Percentiles rank a stretch among this genome's conserved stretches.
These are phyloP conservation scores for Penicillium sp. DNA, from an alignment of 2,329 filamentous ascomycete species.

Conservation along the genomic window DNA sequence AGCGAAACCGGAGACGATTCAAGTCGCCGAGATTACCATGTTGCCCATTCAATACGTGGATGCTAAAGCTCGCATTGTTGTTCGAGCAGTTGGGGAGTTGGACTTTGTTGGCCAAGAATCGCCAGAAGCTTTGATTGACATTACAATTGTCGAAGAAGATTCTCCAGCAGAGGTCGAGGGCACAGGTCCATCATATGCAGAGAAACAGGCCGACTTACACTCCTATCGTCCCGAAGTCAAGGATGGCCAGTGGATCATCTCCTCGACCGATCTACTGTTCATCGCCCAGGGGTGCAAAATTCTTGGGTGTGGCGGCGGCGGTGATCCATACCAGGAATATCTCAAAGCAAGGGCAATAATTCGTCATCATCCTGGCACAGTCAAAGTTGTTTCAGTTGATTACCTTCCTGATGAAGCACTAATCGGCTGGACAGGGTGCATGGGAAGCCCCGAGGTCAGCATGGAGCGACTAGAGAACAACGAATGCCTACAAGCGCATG, in stretches of 20 bases:
- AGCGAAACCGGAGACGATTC: constrained; percentile 33
- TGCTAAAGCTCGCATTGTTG: constrained; percentile 23
- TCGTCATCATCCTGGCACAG: constrained; percentile 33
- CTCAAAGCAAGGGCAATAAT: constrained; percentile 15
- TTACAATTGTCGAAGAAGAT: background rate
- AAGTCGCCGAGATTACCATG: constrained; percentile 38
- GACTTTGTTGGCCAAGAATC: constrained; percentile 2
- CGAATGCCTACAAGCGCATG: constrained; percentile 47
- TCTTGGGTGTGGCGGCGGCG: constrained; percentile 13
- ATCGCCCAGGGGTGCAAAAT: constrained; percentile 15
- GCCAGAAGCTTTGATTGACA: constrained; percentile 12
- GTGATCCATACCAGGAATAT: constrained; percentile 16
- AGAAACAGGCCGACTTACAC: constrained; percentile 12
- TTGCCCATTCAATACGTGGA: constrained; percentile 41
- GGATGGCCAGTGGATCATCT: constrained; percentile 14
- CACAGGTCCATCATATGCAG: constrained; percentile 9
- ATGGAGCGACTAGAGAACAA: constrained; percentile 62
- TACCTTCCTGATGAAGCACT: constrained; percentile 53
- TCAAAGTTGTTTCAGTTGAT: constrained; percentile 54
- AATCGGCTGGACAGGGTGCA: constrained; percentile 56
- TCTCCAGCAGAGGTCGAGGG: background rate
- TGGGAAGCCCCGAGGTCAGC: constrained; percentile 60
- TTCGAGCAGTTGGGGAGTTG: constrained; percentile 35
- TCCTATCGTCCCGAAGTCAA: constrained; percentile 20
- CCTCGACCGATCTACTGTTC: constrained; percentile 10